Evolutionary conservation across 73 alveolate genomes (phyloP), one percentile per base, ranked within the genome.

Genomic region (Paramecium bursaria): DNA sequence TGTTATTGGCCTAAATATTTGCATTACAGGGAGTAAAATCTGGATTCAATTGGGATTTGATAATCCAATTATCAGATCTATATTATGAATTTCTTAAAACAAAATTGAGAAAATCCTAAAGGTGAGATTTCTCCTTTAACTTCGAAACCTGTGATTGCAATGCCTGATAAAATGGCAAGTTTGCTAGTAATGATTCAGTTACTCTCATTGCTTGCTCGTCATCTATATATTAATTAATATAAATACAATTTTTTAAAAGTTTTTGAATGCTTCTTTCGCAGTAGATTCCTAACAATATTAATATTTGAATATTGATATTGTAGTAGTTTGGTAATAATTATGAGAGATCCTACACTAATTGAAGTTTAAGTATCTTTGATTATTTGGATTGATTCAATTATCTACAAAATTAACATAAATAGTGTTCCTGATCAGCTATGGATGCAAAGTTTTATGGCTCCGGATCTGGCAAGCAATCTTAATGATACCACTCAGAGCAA

Each of bases 401-500:
- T 15, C 44, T 19, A 67, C 82, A 67, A 67, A 21, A 67, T 0
- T 42, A 23, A 5, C 82, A 67, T 13, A 15, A 67, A 31, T 42
- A 67, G 21, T 33, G n/a, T 4, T 67, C 82, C 27, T 33, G 33
- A 39, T 57, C 44, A 17, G 11, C 22, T 21, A 39, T 27, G 11
- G n/a, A 35, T 39, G 44, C 33, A 53, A 67, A 30, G 17, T 19
- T 21, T 33, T 23, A 67, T 67, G 82, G n/a, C n/a, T 67, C 82
- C 44, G 13, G 11, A 25, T 21, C 44, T 27, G 11, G n/a, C 55
- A 67, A 67, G 44, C 82, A 67, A 30, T 31, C 22, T 21, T 33
- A 44, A 67, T 67, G 82, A 42, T 39, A 67, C 82, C 82, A 67
- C 50, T 67, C 82, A 44, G 50, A 14, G 35, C 82, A 67, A 0